Base-by-base conservation (phyloP, 169 alveolate species). In the Plasmodium billcollinsi region DNA sequence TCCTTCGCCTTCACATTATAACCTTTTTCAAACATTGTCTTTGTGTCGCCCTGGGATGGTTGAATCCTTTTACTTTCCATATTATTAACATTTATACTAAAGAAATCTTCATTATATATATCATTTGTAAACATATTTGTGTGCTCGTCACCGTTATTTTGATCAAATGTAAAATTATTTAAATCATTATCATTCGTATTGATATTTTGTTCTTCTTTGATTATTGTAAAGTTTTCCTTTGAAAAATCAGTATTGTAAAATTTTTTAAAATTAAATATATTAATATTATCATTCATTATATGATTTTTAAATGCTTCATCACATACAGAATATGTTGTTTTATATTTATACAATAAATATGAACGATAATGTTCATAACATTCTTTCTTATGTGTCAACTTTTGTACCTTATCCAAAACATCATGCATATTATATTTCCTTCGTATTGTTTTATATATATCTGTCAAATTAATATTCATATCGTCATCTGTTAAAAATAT, bases 351-450 rank as follows among this genome's bases (percentile, higher is more conserved):
- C 24, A 78, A 6, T 21, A 78, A 43, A 45, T 78, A 78, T 0
- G 89, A 69, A n/a, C 89, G 78, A 58, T 78, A 78, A 47, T 78
- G 89, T 26, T 78, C 89, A 49, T 78, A 78, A 7, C 65, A 9
- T 56, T 78, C 89, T 43, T 78, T 78, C 59, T 78, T 78, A 24
- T 78, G 89, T 18, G 71, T 78, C 15, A 78, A 71, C 0, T 50
- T 78, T 65, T 78, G 89, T 8, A 78, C 24, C 61, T 78, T 78
- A n/a, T 15, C 33, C 52, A 78, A 47, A 3, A 78, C 89, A 66
- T 78, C 89, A 50, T 78, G 89, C 14, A 78, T 65, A 24, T 78
- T 78, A 59, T 78, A 78, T 66, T 78, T 78, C 12, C 89, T n/a
- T 66, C 89, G 54, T 29, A 78, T 70, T 4, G 89, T 78, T 78